phyloP scores from a whole-genome alignment of 169 alveolate species.

The Plasmodium malariae region DNA sequence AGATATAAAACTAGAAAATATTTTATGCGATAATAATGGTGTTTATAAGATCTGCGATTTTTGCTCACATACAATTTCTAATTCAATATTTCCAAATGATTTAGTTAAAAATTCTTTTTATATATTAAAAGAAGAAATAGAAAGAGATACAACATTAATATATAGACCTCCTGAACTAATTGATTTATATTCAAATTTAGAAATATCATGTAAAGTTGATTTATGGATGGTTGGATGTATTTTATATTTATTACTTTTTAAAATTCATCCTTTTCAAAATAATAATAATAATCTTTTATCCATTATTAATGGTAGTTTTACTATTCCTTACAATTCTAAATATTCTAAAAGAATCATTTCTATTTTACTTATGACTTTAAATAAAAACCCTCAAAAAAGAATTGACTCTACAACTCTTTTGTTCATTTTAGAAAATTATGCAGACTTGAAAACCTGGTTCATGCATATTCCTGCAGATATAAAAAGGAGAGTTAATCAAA shows the following conservation, averaged over 20 bases:
- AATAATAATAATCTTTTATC: constrained; percentile 77
- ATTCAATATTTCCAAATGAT: constrained; percentile 74
- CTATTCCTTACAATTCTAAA: constrained; percentile 28
- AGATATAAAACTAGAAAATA: constrained; percentile 88
- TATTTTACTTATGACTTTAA: constrained; percentile 43
- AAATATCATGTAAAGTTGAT: constrained; percentile 89
- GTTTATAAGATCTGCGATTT: constrained; percentile 93
- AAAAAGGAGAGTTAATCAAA: constrained; percentile 40
- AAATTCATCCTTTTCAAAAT: constrained; percentile 81
- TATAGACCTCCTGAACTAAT: constrained; percentile 94
- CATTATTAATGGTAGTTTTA: constrained; percentile 77
- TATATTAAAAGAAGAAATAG: constrained; percentile 86
- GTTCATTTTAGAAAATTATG: constrained; percentile 67
- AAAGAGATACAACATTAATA: constrained; percentile 91
- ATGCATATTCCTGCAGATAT: constrained; percentile 35
- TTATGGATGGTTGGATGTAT: constrained; percentile 94
- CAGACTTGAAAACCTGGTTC: constrained; percentile 68
- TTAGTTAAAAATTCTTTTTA: constrained; percentile 49
- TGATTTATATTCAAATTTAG: constrained; percentile 85
- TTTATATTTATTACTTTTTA: constrained; percentile 82
- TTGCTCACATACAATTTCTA: constrained; percentile 87
- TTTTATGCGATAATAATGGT: constrained; percentile 75
- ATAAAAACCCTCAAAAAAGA: constrained; percentile 57
- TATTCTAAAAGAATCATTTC: constrained; percentile 63
- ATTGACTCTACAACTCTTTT: constrained; percentile 65